A percentile compares a stretch with the other conserved stretches of the same genome.
Conservation (phyloP, 306 rosid species). For the Castanopsis chinensis region DNA sequence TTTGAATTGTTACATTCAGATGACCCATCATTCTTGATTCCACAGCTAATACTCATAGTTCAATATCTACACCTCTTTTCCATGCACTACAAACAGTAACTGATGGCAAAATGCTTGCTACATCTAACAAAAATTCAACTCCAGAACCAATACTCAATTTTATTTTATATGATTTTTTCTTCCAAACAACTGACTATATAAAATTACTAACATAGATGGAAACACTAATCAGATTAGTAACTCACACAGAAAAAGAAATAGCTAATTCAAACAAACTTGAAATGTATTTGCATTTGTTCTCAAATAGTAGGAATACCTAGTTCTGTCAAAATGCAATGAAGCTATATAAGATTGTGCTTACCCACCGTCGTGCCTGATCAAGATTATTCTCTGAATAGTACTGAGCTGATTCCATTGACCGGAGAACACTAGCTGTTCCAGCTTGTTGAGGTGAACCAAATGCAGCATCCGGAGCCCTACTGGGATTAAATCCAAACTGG, state of each 20-base stretch:
- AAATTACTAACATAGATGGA: too few relatives aligned
- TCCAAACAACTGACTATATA: too few relatives aligned
- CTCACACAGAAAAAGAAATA: neutral
- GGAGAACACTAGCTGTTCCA: slow-evolving; percentile 60
- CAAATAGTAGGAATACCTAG: slow-evolving; percentile 1
- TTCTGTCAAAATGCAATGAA: slow-evolving; percentile 29
- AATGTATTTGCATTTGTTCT: neutral
- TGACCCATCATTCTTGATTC: too few relatives aligned
- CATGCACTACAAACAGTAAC: too few relatives aligned
- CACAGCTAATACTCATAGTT: too few relatives aligned
- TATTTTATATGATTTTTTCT: too few relatives aligned
- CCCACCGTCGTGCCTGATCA: slow-evolving; percentile 97
- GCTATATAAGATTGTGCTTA: slow-evolving; percentile 66
- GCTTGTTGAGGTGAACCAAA: slow-evolving; percentile 49
- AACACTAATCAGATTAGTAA: neutral
- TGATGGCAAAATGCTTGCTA: too few relatives aligned
- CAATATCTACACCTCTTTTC: too few relatives aligned
- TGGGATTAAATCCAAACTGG: slow-evolving; percentile 50
- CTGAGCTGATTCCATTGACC: slow-evolving; percentile 88
- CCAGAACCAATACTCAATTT: too few relatives aligned
- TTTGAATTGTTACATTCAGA: too few relatives aligned
- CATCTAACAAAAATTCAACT: too few relatives aligned
- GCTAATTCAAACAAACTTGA: neutral
- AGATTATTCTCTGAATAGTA: slow-evolving; percentile 73
- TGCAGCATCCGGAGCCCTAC: slow-evolving; percentile 58